phyloP scores from a whole-genome alignment of 352 stramenopile species.

The Phytophthora melonis region DNA sequence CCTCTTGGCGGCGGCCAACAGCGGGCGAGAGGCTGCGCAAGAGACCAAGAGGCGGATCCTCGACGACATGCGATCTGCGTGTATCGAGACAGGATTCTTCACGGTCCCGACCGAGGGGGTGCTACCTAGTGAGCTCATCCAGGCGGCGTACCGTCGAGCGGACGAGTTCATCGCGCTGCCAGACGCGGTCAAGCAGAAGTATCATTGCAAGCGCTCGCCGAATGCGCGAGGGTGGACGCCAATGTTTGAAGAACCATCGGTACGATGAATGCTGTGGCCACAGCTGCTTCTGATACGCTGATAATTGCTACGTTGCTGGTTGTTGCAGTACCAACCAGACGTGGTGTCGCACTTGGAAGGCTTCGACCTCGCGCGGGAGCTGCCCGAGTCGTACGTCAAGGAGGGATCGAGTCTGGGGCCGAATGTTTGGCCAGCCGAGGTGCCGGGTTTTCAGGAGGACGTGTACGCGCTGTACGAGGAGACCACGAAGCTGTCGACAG shows the following conservation, averaged over 20 bases:
- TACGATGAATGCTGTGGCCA: constrained; percentile 28
- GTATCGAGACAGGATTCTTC: constrained; percentile 77
- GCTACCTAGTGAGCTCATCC: constrained; percentile 58
- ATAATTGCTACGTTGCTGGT: background rate
- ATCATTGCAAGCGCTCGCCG: constrained; percentile 79
- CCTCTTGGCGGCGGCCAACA: constrained; percentile 52
- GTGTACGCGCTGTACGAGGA: constrained; percentile 81
- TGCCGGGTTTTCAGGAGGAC: constrained; percentile 69
- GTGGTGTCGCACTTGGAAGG: constrained; percentile 81
- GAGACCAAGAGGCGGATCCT: constrained; percentile 57
- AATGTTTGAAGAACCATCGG: constrained; percentile 86
- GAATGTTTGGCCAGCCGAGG: constrained; percentile 77
- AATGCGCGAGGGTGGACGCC: constrained; percentile 84
- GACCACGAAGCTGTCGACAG: constrained; percentile 68
- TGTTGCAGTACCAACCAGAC: constrained; percentile 73
- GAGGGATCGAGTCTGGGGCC: constrained; percentile 75
- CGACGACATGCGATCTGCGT: constrained; percentile 64
- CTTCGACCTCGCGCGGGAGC: constrained; percentile 76
- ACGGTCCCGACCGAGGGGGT: constrained; percentile 75
- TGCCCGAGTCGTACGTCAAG: constrained; percentile 62
- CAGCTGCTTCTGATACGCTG: no score
- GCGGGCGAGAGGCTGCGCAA: constrained; percentile 8
- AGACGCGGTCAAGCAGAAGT: constrained; percentile 69
- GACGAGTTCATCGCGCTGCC: constrained; percentile 81
- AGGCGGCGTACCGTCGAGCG: constrained; percentile 62